phyloP scores from a whole-genome alignment of 176 grass and related monocot genomes.

The Alloteropsis semialata region DNA sequence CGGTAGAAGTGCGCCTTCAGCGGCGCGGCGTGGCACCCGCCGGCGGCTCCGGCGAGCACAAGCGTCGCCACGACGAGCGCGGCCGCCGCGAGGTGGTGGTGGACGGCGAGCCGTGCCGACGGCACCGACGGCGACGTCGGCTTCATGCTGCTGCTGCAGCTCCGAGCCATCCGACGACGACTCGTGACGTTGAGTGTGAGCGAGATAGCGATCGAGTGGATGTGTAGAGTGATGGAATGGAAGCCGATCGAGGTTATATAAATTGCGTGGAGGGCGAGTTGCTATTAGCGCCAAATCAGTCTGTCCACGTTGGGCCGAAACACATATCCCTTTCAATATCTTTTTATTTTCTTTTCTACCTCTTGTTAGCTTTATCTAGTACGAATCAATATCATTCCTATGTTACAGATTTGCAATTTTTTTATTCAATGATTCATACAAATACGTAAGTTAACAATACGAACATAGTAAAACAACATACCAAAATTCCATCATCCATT shows the following conservation, averaged over 20 bases:
- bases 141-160: not conserved
- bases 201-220: not conserved
- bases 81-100: not conserved
- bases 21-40: not conserved
- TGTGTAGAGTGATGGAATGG: not conserved
- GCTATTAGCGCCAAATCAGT: not conserved
- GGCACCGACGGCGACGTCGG: not conserved
- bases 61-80: not conserved
- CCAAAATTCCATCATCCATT: too few species aligned
- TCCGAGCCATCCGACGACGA: not conserved
- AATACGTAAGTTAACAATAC: too few species aligned
- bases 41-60: not conserved
- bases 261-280: not conserved
- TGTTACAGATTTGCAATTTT: too few species aligned
- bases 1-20: slow-evolving; percentile 59
- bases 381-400: too few species aligned
- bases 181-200: not conserved
- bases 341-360: too few species aligned
- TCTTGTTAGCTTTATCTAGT: too few species aligned
- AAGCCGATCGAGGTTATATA: not conserved
- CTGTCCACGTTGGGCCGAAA: not conserved
- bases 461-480: too few species aligned
- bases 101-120: not conserved
- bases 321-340: too few species aligned
- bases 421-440: too few species aligned